Percentiles rank a stretch among this genome's conserved stretches.
phyloP scores from a whole-genome alignment of 495 filamentous ascomycete genomes.

The Neurospora sp. region DNA sequence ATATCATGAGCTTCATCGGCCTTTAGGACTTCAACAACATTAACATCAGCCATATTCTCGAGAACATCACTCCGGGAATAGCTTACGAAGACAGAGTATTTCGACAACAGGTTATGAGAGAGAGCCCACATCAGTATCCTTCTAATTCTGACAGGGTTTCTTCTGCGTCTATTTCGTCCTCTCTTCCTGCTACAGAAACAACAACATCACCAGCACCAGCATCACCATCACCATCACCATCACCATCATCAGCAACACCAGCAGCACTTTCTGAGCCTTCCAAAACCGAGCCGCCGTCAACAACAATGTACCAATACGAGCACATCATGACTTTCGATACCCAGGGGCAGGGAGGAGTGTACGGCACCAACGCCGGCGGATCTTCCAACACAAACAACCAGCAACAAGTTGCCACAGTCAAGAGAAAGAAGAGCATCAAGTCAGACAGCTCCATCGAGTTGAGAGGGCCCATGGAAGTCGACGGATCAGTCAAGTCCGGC shows the following conservation, averaged over 20 bases:
- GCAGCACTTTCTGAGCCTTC: not conserved
- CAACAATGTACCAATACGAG: slow-evolving; percentile 24
- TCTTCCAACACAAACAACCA: not conserved
- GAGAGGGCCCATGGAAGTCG: slow-evolving; percentile 27
- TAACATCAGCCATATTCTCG: not conserved
- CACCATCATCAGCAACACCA: not conserved
- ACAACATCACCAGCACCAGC: not conserved
- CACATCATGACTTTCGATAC: slow-evolving; percentile 26
- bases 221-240: not conserved
- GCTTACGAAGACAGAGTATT: not conserved
- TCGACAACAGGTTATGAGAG: not conserved
- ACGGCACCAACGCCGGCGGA: not conserved
- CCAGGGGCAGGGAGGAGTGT: slow-evolving; percentile 5
- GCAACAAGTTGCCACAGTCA: slow-evolving; percentile 2
- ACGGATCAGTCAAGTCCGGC: slow-evolving; percentile 30
- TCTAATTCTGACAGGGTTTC: slow-evolving; percentile 1
- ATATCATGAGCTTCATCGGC: not conserved
- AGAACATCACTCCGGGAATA: not conserved
- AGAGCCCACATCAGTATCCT: not conserved
- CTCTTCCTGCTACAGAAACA: not conserved
- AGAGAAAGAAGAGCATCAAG: slow-evolving; percentile 24
- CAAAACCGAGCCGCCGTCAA: not conserved
- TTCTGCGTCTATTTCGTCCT: not conserved
- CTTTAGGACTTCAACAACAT: not conserved
- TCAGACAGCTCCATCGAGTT: slow-evolving; percentile 21